Evolutionary conservation across 1,139 yeast genomes (phyloP).

Genomic region (Scheffersomyces titani): DNA sequence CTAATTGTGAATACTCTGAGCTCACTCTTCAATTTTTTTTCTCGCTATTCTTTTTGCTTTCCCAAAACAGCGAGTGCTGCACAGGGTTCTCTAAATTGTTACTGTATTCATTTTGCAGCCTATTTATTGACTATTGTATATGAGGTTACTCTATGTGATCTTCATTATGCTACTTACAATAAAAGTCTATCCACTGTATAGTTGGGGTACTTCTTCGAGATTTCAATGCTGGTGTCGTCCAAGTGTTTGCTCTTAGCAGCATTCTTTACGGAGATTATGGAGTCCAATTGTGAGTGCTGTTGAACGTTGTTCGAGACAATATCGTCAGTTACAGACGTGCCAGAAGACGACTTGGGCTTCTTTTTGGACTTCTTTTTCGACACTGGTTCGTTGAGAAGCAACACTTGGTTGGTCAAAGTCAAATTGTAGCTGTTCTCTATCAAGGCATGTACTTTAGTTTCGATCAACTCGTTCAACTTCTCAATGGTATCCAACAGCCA

Average conservation of each 20-base stretch:
- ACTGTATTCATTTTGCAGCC: background rate
- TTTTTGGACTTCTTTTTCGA: constrained; percentile 20
- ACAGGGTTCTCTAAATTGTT: background rate
- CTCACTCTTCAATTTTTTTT: background rate
- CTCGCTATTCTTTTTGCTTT: background rate
- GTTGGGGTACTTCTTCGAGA: constrained; percentile 44
- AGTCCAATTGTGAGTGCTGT: constrained; percentile 36
- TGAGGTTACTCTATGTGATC: background rate
- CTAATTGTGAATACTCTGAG: background rate
- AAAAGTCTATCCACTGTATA: constrained; percentile 55
- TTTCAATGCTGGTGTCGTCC: constrained; percentile 30
- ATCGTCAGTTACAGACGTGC: constrained; percentile 13
- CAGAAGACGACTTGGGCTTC: constrained; percentile 12
- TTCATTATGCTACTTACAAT: constrained; percentile 20
- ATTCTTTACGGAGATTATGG: constrained; percentile 39
- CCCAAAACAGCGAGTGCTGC: background rate
- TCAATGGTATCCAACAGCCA: constrained; percentile 54
- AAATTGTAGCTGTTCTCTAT: constrained; percentile 54
- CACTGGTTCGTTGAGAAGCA: constrained; percentile 26
- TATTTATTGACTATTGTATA: background rate
- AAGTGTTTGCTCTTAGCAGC: constrained; percentile 28
- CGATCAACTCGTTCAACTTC: constrained; percentile 46
- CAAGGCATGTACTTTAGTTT: constrained; percentile 50
- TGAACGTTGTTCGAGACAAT: constrained; percentile 18
- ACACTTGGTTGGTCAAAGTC: constrained; percentile 55